These are phyloP conservation scores for Vaccinium macrocarpon DNA, from an alignment of 148 eudicot genomes.

Conservation along the genomic window DNA sequence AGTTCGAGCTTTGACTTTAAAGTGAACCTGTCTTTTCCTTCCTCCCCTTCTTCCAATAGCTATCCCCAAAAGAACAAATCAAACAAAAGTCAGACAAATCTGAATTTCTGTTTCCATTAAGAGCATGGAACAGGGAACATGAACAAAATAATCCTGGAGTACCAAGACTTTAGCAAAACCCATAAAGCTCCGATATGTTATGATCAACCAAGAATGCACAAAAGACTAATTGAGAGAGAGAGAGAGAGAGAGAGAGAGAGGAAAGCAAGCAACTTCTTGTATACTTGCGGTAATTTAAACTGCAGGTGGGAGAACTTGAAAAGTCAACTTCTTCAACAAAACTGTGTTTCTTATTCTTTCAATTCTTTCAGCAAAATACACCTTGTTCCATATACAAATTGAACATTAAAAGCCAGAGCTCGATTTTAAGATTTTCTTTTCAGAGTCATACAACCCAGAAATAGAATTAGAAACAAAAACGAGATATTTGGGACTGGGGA, in stretches of 20 bases:
- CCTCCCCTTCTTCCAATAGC: constrained; percentile 93
- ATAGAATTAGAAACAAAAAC: no score
- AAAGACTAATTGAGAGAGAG: neutral
- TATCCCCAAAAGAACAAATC: constrained; percentile 23
- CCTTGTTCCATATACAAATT: neutral
- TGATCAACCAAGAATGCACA: neutral
- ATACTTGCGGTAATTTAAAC: neutral
- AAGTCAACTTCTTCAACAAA: constrained; percentile 3
- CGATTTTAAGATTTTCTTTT: neutral
- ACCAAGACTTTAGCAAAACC: neutral
- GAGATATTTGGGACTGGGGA: no score
- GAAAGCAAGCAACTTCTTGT: neutral
- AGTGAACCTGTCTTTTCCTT: constrained; percentile 75
- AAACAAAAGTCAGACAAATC: neutral
- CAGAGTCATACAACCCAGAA: neutral
- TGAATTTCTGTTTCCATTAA: neutral
- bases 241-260: neutral
- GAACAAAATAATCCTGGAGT: neutral
- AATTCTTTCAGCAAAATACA: neutral
- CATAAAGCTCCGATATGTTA: neutral
- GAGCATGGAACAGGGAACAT: neutral
- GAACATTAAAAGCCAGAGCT: neutral
- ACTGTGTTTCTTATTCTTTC: neutral
- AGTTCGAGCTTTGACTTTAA: constrained; percentile 91
- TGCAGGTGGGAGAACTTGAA: neutral